Base-by-base conservation (phyloP, 1,284 basidiomycete species). In the Trichosporon sp. region DNA sequence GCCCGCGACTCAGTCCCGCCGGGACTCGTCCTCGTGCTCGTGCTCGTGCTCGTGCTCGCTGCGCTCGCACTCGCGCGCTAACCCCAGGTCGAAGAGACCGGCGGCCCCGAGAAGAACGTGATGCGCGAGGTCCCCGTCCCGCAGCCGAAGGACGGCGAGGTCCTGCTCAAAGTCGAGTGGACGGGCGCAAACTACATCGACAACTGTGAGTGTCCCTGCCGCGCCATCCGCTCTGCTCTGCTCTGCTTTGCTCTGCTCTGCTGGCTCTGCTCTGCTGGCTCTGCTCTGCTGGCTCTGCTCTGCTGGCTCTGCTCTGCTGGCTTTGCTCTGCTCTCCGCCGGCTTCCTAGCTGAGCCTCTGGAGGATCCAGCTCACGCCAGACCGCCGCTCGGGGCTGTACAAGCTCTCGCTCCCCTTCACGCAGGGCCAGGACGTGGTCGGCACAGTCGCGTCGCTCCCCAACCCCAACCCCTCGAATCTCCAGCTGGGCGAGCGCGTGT, bases 391-490 rank as follows among this genome's bases (percentile, higher is more conserved):
- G 1, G 87, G 86, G 2, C 77, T 87, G 27, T 88, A 87, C 78
- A 82, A 82, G 56, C 77, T 83, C 6, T 68, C 85, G 2, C 89
- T 92, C 70, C 95, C 95, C 3, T 88, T 89, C 71, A 86, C 88
- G 11, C 84, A 93, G 42, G 95, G 95, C 8, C 88, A 88, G 73
- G 95, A 98, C 80, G 87, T 87, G 0, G 86, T 91, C 1, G 95
- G 95, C 2, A 88, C 85, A 3, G 86, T 98, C 62, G 56, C 56
- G 12, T 60, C 56, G 4, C 18, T 18, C 15, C 56, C 56, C 21
- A n/a, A 15, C 18, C 56, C 56, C 5, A 31, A 29, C 18, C 18
- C 27, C 3, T 32, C 29, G 15, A n/a, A 91, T 9, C 78, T 83
- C 58, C 69, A 77, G 44, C 32, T 80, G 25, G 83, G 83, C 56